These are phyloP conservation scores for Alnus glutinosa DNA, from an alignment of 306 rosid genomes.

Conservation along the genomic window DNA sequence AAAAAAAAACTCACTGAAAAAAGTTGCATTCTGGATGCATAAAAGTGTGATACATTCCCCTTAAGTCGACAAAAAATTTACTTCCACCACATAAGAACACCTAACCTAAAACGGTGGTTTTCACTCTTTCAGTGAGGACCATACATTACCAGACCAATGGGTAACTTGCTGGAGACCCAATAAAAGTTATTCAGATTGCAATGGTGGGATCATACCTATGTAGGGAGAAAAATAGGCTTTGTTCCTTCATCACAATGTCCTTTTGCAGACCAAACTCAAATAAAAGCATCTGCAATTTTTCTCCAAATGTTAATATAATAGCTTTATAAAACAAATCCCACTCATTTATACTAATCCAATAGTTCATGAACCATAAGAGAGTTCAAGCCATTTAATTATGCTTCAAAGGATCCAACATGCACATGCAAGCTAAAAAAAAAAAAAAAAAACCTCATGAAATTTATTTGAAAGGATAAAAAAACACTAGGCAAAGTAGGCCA, in stretches of 20 bases:
- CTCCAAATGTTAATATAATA: not conserved
- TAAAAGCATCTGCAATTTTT: slow-evolving; percentile 33
- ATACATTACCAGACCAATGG: not conserved
- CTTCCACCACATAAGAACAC: not conserved
- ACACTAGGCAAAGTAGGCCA: not conserved
- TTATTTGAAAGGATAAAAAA: not conserved
- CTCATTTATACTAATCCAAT: not conserved
- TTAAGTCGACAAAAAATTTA: not conserved
- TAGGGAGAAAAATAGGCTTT: slow-evolving; percentile 18
- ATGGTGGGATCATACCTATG: slow-evolving; percentile 31
- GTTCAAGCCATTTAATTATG: slow-evolving; percentile 1
- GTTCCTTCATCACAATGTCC: slow-evolving; percentile 17
- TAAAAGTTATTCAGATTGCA: not conserved
- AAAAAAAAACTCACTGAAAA: not conserved
- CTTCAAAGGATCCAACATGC: not conserved
- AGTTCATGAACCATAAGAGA: slow-evolving; percentile 13
- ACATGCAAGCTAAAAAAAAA: not conserved
- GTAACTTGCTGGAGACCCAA: not conserved
- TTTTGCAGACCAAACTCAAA: slow-evolving; percentile 9
- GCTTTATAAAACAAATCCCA: not conserved
- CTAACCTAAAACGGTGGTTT: not conserved
- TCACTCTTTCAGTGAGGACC: not conserved
- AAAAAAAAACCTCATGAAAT: not conserved
- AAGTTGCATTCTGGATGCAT: not conserved
- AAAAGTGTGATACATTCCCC: not conserved